Percentiles rank a stretch among this genome's conserved stretches.
phyloP scores from a whole-genome alignment of 106 monocot species.

The Triglochin maritima region DNA sequence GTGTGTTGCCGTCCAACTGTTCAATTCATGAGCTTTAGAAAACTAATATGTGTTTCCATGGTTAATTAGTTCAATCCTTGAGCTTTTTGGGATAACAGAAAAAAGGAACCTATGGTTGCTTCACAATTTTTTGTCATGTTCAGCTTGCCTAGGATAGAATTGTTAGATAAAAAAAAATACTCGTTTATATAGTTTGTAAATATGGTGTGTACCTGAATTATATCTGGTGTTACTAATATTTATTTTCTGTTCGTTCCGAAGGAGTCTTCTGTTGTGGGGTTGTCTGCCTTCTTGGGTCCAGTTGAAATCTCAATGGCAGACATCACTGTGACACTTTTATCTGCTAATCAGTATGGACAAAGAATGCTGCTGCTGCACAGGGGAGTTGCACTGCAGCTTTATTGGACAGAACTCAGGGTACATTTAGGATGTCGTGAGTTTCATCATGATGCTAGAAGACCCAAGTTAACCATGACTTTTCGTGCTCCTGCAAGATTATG shows the following conservation, averaged over 20 bases:
- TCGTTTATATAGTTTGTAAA: not conserved
- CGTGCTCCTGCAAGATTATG: constrained; percentile 39
- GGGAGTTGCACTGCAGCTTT: constrained; percentile 44
- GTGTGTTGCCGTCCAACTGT: too few relatives aligned
- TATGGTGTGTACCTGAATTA: not conserved
- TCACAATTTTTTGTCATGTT: too few relatives aligned
- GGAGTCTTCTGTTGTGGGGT: constrained; percentile 62
- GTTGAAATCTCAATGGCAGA: constrained; percentile 32
- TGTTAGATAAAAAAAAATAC: too few relatives aligned
- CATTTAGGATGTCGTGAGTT: constrained; percentile 73
- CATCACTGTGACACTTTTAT: constrained; percentile 23
- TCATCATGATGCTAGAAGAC: constrained; percentile 43
- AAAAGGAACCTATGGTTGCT: too few relatives aligned
- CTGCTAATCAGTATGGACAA: constrained; percentile 17
- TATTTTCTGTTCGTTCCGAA: constrained; percentile 20
- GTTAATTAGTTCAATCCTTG: too few relatives aligned
- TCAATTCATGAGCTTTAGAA: too few relatives aligned
- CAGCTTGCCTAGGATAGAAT: too few relatives aligned
- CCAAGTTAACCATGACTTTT: constrained; percentile 65
- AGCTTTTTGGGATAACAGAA: too few relatives aligned
- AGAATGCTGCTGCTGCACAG: constrained; percentile 40
- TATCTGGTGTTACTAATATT: not conserved
- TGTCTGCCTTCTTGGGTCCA: constrained; percentile 45
- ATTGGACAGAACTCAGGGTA: constrained; percentile 35
- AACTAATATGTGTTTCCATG: too few relatives aligned